Evolutionary conservation across 805 yeast genomes (phyloP), one percentile per base, ranked within the genome.

Genomic region (Pichia deserticola): DNA sequence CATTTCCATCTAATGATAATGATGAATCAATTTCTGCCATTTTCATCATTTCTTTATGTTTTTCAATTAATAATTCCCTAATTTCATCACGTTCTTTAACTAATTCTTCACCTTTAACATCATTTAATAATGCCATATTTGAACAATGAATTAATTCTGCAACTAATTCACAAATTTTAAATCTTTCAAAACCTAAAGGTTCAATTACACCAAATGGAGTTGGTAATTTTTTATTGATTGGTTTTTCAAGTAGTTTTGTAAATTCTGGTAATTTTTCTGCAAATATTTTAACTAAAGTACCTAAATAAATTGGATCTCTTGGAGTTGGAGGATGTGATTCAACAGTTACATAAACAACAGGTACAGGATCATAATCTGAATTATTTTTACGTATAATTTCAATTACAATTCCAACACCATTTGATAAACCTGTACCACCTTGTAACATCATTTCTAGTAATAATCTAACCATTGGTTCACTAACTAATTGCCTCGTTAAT

Each of bases 61-160:
- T 62, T 49, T 59, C 59, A 49, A 75, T 58, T 60, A 84, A 43
- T 15, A 46, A 71, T 27, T 69, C 71, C 51, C 97, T 75, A 37
- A 82, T 79, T 11, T 68, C 64, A 60, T 89, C 96, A 44, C 97
- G 76, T 50, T 83, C 80, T 37, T 65, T 65, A 11, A 87, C 84
- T 37, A 86, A 77, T 29, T 72, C 72, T 57, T 84, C 89, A 20
- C 90, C 89, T 47, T 75, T 75, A 39, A 77, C 79, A 38, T 89
- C 89, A 63, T 90, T 93, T 56, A 93, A 75, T 20, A 89, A 73
- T 0, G 85, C 88, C 98, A 93, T 93, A 68, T 93, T 93, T n/a
- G 97, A 89, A 63, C 99, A 93, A 67, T 93, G 99, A 50, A 93
- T 74, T 39, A 93, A 73, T 61, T 93, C 99, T 0, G 99, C 99